phyloP scores from a whole-genome alignment of 2,329 filamentous ascomycete genomes.

The Fusarium mangiferae region DNA sequence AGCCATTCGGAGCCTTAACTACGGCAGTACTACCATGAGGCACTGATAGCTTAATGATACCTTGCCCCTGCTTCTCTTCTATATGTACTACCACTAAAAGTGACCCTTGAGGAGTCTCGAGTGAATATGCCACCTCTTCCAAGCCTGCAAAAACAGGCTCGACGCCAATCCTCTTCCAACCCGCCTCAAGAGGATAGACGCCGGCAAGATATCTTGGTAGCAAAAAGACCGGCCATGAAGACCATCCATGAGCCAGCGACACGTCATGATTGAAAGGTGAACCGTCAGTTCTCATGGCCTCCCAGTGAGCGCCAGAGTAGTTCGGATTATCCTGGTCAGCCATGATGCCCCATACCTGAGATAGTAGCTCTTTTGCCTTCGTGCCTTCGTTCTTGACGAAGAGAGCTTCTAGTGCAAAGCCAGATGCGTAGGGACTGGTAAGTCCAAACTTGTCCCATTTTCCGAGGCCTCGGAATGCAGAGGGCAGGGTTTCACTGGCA shows the following conservation, averaged over 20 bases:
- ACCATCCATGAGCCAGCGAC: slow-evolving; percentile 1
- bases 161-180: background rate
- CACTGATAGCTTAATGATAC: background rate
- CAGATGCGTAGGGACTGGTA: background rate
- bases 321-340: background rate
- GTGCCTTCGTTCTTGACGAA: background rate
- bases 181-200: background rate
- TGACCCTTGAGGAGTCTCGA: background rate
- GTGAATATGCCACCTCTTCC: background rate
- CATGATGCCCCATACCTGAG: background rate
- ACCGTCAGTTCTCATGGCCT: background rate
- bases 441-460: background rate
- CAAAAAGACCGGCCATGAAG: background rate
- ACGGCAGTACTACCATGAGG: background rate
- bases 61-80: accelerated
- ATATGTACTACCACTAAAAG: accelerated
- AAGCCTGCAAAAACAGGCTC: background rate
- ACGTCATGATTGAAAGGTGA: background rate
- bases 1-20: background rate
- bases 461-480: background rate
- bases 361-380: background rate
- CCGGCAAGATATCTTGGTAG: background rate
- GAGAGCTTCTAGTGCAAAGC: background rate
- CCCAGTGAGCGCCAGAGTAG: slow-evolving; percentile 6
- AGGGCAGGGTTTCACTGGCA: accelerated